Conservation (phyloP, 2,329 filamentous ascomycete species). For the Beauveria brongniartii region DNA sequence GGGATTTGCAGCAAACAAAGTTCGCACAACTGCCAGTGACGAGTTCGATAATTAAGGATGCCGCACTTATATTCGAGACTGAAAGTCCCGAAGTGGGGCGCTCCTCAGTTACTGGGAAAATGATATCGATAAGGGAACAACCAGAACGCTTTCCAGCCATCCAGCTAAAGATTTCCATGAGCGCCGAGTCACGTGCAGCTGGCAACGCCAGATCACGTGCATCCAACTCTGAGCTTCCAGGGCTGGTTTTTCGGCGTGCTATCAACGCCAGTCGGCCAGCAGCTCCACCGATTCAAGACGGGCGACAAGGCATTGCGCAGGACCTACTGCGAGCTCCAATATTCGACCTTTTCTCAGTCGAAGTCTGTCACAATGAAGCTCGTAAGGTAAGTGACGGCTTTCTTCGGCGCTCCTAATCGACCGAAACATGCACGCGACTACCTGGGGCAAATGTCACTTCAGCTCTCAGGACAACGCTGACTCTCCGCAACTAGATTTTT, state of each 20-base stretch:
- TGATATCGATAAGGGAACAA: not conserved
- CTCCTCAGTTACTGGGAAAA: not conserved
- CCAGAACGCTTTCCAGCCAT: no score
- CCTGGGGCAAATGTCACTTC: not conserved
- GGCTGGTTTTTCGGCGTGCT: slow-evolving; percentile 6
- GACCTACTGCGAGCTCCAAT: not conserved
- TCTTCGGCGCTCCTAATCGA: not conserved
- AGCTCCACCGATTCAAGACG: slow-evolving; percentile 12
- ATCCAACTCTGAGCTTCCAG: not conserved
- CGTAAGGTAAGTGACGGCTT: slow-evolving; percentile 62
- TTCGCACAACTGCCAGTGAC: not conserved
- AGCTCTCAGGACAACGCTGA: slow-evolving; percentile 16
- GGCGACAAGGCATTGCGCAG: slow-evolving; percentile 9
- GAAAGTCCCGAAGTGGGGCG: not conserved
- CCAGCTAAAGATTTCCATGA: not conserved
- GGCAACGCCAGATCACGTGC: slow-evolving; percentile 3
- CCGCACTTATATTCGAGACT: not conserved
- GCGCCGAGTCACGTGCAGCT: slow-evolving; percentile 1
- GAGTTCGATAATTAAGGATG: not conserved
- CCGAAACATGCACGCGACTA: slow-evolving; percentile 32
- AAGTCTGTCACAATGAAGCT: slow-evolving; percentile 72
- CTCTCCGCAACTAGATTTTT: slow-evolving; percentile 61
- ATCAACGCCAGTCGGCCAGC: slow-evolving; percentile 1
- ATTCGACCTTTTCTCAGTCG: not conserved
- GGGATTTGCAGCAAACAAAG: not conserved